phyloP scores from a whole-genome alignment of 2,329 filamentous ascomycete genomes.

The Colletotrichum eleusines region DNA sequence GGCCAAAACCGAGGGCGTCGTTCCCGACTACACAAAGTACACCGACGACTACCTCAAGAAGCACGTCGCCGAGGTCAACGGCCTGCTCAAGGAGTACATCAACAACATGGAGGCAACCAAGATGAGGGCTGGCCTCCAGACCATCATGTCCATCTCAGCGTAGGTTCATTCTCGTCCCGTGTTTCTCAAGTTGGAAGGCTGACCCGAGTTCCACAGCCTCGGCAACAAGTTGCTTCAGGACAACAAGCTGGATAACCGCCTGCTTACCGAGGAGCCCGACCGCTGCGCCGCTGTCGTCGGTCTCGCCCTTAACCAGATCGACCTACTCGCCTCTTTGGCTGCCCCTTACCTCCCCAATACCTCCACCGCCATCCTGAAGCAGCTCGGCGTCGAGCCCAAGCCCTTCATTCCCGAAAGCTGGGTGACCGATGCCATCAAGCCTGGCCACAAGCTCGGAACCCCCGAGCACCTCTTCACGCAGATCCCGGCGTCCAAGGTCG shows the following conservation, averaged over 20 bases:
- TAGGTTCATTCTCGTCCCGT: constrained; percentile 9
- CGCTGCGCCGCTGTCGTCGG: constrained; percentile 73
- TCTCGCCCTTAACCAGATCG: constrained; percentile 84
- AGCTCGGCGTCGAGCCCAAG: constrained; percentile 73
- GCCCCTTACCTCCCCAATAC: constrained; percentile 90
- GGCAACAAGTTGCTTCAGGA: constrained; percentile 65
- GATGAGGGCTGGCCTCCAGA: constrained; percentile 74
- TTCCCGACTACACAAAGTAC: constrained; percentile 73
- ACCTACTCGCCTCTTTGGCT: constrained; percentile 83
- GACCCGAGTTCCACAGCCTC: constrained; percentile 45
- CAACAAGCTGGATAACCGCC: constrained; percentile 66
- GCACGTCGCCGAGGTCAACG: constrained; percentile 73
- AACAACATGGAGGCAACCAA: constrained; percentile 77
- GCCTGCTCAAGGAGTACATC: constrained; percentile 74
- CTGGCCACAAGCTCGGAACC: constrained; percentile 85
- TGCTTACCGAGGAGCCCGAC: constrained; percentile 66
- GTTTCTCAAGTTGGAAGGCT: constrained; percentile 5
- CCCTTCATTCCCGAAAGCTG: constrained; percentile 75
- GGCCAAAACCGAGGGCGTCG: constrained; percentile 77
- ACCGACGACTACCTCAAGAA: constrained; percentile 66
- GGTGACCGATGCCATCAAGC: constrained; percentile 69
- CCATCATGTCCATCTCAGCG: constrained; percentile 75
- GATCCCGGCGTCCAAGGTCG: constrained; percentile 84
- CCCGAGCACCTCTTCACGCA: constrained; percentile 83
- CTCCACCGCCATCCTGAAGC: constrained; percentile 78